phyloP scores from a whole-genome alignment of 345 rosid species.

The Triadica sebifera region DNA sequence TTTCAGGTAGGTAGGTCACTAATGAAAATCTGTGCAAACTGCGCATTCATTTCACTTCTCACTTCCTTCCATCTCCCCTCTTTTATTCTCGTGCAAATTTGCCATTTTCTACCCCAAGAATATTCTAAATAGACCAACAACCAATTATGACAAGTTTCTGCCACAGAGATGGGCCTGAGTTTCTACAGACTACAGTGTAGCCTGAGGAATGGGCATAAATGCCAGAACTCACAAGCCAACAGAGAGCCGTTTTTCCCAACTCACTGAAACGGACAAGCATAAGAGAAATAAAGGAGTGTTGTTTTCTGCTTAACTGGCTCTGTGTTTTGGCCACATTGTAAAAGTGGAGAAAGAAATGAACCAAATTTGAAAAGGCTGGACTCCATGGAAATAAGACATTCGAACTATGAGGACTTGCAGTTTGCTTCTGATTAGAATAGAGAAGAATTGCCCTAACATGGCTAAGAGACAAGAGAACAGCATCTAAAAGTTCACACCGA shows the following conservation, averaged over 20 bases:
- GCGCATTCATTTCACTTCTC: neutral
- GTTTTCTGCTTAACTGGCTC: neutral
- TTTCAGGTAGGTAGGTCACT: too few species aligned
- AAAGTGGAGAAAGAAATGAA: neutral
- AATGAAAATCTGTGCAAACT: too few species aligned
- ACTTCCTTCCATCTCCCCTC: neutral
- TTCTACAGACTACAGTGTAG: too few species aligned
- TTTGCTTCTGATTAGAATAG: neutral
- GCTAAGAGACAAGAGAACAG: neutral
- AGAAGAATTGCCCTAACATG: neutral
- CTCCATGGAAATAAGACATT: neutral
- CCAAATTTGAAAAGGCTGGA: neutral
- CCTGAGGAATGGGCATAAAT: neutral
- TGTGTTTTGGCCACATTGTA: neutral
- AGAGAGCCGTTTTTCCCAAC: too few species aligned
- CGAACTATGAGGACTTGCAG: neutral
- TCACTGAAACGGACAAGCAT: too few species aligned
- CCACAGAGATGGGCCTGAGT: too few species aligned
- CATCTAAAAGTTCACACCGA: neutral
- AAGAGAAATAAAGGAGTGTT: too few species aligned
- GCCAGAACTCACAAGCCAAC: neutral
- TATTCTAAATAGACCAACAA: neutral
- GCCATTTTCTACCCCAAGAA: neutral
- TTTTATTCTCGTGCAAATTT: neutral
- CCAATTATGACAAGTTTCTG: neutral